Base-by-base conservation (phyloP, 2,329 filamentous ascomycete species). In the Xenosphaeropsis pyriputrescens region DNA sequence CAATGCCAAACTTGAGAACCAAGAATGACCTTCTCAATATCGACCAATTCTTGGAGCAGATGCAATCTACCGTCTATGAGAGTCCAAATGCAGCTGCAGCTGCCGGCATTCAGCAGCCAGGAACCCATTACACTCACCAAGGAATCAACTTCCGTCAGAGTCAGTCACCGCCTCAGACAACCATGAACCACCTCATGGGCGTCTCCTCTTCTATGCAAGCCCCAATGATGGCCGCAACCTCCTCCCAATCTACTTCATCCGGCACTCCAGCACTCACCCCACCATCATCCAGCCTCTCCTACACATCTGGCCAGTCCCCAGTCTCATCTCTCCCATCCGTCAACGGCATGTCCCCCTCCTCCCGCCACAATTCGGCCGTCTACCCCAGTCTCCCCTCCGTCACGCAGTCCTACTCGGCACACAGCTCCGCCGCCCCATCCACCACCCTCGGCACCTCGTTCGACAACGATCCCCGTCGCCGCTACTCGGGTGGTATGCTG, bases 11-110 rank as follows among this genome's bases (percentile, higher is more conserved):
- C 51, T 70, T 93, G 39, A 79, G 89, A 53, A 95, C 88, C 35
- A 94, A 96, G 70, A 86, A 77, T 57, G 91, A 98, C 56, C 68
- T 98, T 32, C 67, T 93, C 56, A 86, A 93, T 57, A 88, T 96
- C 52, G 91, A 96, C 57, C 82, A 86, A 54, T 84, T 96, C 57
- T 73, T 98, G 39, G 86, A 94, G 61, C 85, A 95, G 61, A 89
- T 96, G 69, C 88, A 95, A 61, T 79, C 81, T 46, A 95, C 89
- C 34, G 85, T 96, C 35, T 96, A 96, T 56, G 91, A 96, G 62
- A 93, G 80, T 57, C 79, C 86, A 39, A 84, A 78, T 50, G 79
- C 86, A 36, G 79, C 85, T 22, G 84, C 85, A 2, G 75, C 76
- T 11, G 79, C 81, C 32, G 82, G 84, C 41, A 73, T 93, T 41